Conservation (phyloP, 805 yeast species). For the Kockiozyma suomiensis region DNA sequence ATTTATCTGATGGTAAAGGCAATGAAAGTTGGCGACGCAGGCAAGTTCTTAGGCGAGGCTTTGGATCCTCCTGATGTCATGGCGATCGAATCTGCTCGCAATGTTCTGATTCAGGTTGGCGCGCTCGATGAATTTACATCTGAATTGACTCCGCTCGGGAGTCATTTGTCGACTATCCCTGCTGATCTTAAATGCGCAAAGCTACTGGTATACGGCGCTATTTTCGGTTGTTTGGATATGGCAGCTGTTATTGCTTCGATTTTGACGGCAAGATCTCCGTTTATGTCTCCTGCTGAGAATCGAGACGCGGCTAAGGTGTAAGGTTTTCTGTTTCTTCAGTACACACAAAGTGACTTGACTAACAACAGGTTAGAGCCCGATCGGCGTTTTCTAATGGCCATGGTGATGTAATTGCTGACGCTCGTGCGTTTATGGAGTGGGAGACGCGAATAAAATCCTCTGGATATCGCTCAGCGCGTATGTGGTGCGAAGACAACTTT, state of each 20-base stretch:
- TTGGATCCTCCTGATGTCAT: conserved; percentile 73
- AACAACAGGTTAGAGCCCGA: conserved; percentile 21
- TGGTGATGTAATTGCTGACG: conserved; percentile 78
- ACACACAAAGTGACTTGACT: too few relatives aligned
- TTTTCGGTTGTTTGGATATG: conserved; percentile 78
- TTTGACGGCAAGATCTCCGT: conserved; percentile 73
- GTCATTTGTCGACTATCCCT: conserved; percentile 77
- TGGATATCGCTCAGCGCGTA: conserved; percentile 35
- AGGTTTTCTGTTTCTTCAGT: not conserved
- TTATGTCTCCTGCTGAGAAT: conserved; percentile 61
- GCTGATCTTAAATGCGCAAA: conserved; percentile 84
- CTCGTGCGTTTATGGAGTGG: conserved; percentile 62
- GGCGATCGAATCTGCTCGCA: conserved; percentile 55
- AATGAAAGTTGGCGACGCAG: conserved; percentile 79
- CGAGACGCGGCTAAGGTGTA: conserved; percentile 61
- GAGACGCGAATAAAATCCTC: conserved; percentile 35
- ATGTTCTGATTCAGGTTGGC: conserved; percentile 67
- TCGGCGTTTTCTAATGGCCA: conserved; percentile 46
- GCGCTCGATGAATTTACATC: conserved; percentile 55
- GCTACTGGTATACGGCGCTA: conserved; percentile 71
- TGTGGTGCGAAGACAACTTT: conserved; percentile 58
- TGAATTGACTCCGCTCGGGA: conserved; percentile 74
- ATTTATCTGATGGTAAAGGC: conserved; percentile 81
- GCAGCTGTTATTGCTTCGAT: conserved; percentile 83
- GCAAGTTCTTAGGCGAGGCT: conserved; percentile 68